Evolutionary conservation across 192 early-diverging fungal genomes (phyloP), one percentile per base, ranked within the genome.

Genomic region (Phlyctochytrium planicorne): DNA sequence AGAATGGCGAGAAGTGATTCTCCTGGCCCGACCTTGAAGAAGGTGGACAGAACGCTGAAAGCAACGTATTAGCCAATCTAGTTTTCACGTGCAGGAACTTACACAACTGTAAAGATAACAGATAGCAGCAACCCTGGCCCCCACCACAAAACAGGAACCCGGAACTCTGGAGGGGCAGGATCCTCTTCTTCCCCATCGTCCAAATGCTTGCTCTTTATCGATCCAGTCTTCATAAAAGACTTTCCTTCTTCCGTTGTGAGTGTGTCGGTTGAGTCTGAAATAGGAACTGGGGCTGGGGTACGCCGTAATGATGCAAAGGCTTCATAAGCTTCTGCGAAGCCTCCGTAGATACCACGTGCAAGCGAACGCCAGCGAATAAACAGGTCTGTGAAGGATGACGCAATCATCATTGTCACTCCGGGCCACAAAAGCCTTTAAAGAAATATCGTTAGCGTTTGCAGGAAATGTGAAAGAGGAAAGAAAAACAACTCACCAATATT

Each of bases 371-470:
- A 83, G 52, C 78, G 77, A 23, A 67, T 69, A 65, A 75, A 66
- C 24, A 90, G 65, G 66, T 90, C 88, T 17, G 88, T 66, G 65
- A 90, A 84, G 30, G 88, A 80, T 52, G 82, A 75, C 62, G 82
- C 76, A 14, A 90, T 76, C 88, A 90, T 90, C 36, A 90, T 60
- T 14, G 77, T 78, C 59, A 90, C 78, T 75, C 88, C 88, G 17
- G 88, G 88, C 88, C 88, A 90, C 47, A 90, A 71, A 66, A 89
- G 80, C 81, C 83, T 89, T 59, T 78, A 84, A 52, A 80, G 84
- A 52, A n/a, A 24, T 25, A 29, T 30, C 53, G 32, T 31, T 34
- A 59, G 34, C 1, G 23, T 16, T 47, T 47, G 40, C 10, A 20
- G 40, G 40, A 6, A 47, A 47, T 6, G 20, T 6, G 20, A 47